These are phyloP conservation scores for Niveomyces coronatus DNA, from an alignment of 2,329 filamentous ascomycete genomes.

Conservation along the genomic window DNA sequence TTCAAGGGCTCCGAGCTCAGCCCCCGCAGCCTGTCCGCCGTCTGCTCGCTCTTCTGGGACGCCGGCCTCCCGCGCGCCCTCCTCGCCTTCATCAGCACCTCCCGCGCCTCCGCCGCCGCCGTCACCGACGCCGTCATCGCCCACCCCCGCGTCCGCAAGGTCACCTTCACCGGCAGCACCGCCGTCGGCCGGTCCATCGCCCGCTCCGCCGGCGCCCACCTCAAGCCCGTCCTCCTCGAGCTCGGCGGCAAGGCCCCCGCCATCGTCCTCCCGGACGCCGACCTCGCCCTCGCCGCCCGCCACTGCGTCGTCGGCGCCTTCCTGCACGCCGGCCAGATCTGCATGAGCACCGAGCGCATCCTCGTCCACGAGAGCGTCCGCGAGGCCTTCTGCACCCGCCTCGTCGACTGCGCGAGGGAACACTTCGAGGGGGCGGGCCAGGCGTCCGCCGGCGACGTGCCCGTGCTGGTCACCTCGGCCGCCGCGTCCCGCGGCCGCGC, in stretches of 20 bases:
- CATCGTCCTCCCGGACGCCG: constrained; percentile 33
- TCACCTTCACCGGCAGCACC: constrained; percentile 35
- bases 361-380: constrained; percentile 21
- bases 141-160: constrained; percentile 26
- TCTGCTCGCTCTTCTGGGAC: constrained; percentile 53
- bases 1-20: constrained; percentile 58
- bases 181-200: constrained; percentile 31
- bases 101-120: constrained; percentile 51
- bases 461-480: too few species aligned
- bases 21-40: constrained; percentile 48
- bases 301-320: constrained; percentile 16
- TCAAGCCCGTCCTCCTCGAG: constrained; percentile 38
- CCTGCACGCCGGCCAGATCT: constrained; percentile 47
- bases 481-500: background rate
- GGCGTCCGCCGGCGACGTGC: too few species aligned
- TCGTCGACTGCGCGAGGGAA: too few species aligned
- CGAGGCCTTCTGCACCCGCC: constrained; percentile 9
- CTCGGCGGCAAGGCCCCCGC: constrained; percentile 36
- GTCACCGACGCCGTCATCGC: constrained; percentile 57
- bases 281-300: constrained; percentile 29
- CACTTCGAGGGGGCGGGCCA: too few species aligned
- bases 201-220: constrained; percentile 22
- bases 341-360: constrained; percentile 60
- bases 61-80: constrained; percentile 63
- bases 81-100: constrained; percentile 56